Conservation (phyloP, 352 stramenopile species). For the Pythium oligandrum region DNA sequence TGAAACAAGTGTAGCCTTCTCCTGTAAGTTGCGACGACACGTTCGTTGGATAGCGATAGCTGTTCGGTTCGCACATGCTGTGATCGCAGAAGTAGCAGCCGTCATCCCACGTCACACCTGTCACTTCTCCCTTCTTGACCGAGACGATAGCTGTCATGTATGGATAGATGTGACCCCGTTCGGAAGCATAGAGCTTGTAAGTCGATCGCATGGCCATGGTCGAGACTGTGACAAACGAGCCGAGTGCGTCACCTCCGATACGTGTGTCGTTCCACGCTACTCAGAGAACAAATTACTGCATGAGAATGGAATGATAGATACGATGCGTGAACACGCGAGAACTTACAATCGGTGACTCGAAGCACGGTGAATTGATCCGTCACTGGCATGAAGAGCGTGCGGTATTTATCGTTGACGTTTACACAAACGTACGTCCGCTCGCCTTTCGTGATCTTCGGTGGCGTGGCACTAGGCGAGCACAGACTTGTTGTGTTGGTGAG, state of each 20-base stretch:
- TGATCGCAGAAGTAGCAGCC: constrained; percentile 71
- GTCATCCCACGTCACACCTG: constrained; percentile 80
- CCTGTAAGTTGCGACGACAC: constrained; percentile 39
- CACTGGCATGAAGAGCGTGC: constrained; percentile 67
- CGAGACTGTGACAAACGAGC: constrained; percentile 63
- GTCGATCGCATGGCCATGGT: constrained; percentile 55
- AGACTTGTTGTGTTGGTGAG: constrained; percentile 56
- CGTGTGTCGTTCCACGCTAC: constrained; percentile 69
- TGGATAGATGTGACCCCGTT: constrained; percentile 42
- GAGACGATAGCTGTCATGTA: constrained; percentile 79
- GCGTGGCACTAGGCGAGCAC: constrained; percentile 48
- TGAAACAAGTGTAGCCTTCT: constrained; percentile 65
- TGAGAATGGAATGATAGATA: background rate
- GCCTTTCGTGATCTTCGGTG: constrained; percentile 52
- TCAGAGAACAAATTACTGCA: constrained; percentile 1
- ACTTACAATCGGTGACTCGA: constrained; percentile 67
- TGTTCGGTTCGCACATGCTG: constrained; percentile 57
- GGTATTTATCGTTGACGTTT: constrained; percentile 74
- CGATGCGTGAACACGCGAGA: background rate
- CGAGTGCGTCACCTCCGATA: constrained; percentile 37
- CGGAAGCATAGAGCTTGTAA: constrained; percentile 71
- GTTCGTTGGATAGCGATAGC: constrained; percentile 54
- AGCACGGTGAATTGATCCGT: constrained; percentile 77
- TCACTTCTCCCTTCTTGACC: constrained; percentile 70
- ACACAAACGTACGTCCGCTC: constrained; percentile 65